Percentiles rank a stretch among this genome's conserved stretches.
Conservation (phyloP, 768 basidiomycete genomes). For the Phylloporus scabripes region DNA sequence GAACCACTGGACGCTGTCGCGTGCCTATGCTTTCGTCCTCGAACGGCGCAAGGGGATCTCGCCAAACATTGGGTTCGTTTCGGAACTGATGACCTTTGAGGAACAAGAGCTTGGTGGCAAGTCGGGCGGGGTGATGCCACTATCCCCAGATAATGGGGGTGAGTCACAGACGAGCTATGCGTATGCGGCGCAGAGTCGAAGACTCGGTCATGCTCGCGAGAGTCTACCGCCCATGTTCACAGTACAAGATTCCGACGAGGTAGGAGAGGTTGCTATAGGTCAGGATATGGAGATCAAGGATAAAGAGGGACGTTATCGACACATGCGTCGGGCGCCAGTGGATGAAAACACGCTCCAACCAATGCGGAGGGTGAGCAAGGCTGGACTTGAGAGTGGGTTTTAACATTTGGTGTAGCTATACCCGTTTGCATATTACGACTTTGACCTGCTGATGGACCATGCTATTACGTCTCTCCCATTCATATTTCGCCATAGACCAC, state of each 20-base stretch:
- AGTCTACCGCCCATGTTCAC: slow-evolving; percentile 42
- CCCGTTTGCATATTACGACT: slow-evolving; percentile 9
- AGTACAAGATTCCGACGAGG: slow-evolving; percentile 25
- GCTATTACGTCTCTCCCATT: not conserved
- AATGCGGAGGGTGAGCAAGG: slow-evolving; percentile 85
- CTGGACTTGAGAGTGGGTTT: slow-evolving; percentile 76
- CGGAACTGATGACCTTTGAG: slow-evolving; percentile 95
- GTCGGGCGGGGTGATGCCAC: slow-evolving; percentile 24
- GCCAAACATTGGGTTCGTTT: slow-evolving; percentile 96
- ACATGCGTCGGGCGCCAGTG: slow-evolving; percentile 82
- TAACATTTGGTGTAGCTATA: slow-evolving; percentile 14
- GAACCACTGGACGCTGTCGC: slow-evolving; percentile 92
- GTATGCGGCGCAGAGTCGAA: slow-evolving; percentile 43
- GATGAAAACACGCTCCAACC: slow-evolving; percentile 87
- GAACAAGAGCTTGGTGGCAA: slow-evolving; percentile 77
- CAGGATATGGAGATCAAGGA: slow-evolving; percentile 91
- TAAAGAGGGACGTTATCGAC: slow-evolving; percentile 76
- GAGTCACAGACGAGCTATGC: slow-evolving; percentile 35
- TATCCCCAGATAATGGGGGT: slow-evolving; percentile 11
- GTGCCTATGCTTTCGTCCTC: slow-evolving; percentile 86
- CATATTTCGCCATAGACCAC: slow-evolving; percentile 51
- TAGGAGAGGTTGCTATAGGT: slow-evolving; percentile 41
- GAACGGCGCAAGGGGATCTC: slow-evolving; percentile 93
- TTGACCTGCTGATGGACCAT: slow-evolving; percentile 1
- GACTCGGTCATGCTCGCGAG: slow-evolving; percentile 66